Evolutionary conservation across 2,329 filamentous ascomycete species (phyloP).

Genomic region (Fusarium haematococcum): DNA sequence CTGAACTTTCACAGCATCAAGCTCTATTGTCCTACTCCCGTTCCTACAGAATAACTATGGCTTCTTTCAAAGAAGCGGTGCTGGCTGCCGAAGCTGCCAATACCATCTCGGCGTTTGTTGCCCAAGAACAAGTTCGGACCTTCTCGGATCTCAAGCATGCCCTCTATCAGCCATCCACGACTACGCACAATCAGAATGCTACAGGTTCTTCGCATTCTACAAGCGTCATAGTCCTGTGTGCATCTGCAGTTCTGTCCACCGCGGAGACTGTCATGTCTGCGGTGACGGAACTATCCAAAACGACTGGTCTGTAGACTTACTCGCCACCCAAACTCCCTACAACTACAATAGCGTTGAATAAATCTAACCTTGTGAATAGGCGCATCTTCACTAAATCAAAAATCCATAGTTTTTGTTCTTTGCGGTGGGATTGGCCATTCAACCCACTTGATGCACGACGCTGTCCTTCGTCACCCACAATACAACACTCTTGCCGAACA

Average conservation of each 20-base stretch:
- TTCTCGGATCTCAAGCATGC: slow-evolving; percentile 11
- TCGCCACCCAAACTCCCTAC: too few relatives aligned
- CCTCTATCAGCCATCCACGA: neutral
- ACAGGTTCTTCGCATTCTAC: neutral
- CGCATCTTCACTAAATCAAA: neutral
- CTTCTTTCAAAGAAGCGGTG: neutral
- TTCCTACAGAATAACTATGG: neutral
- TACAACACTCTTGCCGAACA: slow-evolving; percentile 17
- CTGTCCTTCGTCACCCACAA: slow-evolving; percentile 25
- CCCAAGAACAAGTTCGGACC: slow-evolving; percentile 23
- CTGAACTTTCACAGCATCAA: neutral
- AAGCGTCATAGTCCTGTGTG: slow-evolving; percentile 31
- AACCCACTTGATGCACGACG: slow-evolving; percentile 34
- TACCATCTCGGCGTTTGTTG: slow-evolving; percentile 26
- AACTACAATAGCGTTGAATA: neutral
- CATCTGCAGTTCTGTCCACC: slow-evolving; percentile 30
- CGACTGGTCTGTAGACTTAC: neutral
- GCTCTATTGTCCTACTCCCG: neutral
- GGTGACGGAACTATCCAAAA: neutral
- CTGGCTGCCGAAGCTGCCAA: slow-evolving; percentile 22
- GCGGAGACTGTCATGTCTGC: slow-evolving; percentile 30
- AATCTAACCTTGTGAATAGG: neutral
- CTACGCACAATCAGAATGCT: neutral
- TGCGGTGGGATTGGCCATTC: slow-evolving; percentile 40
- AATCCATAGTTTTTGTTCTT: slow-evolving; percentile 20